Base-by-base conservation (phyloP, 768 basidiomycete genomes). In the Boletus subparvulus region DNA sequence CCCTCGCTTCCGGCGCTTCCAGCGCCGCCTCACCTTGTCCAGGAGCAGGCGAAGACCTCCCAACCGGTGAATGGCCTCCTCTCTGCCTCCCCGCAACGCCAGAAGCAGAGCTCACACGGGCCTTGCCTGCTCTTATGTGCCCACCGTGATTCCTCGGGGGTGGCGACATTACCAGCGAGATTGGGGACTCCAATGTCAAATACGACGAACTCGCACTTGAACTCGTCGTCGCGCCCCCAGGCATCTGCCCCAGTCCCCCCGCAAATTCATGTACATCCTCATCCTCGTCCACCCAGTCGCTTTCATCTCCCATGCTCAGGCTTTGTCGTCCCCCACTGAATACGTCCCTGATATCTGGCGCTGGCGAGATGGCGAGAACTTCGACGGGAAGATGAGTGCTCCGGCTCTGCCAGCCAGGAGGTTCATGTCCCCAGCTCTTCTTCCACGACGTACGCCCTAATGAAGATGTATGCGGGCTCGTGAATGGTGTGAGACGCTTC, bases 271-370 rank as follows among this genome's bases (percentile, higher is more conserved):
- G 74, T 19, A 73, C 72, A 62, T 92, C 89, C 8, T 92, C 91
- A 41, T 94, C 91, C 63, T 92, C 89, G 63, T 93, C 92, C 14
- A 91, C 87, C 91, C 91, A 93, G 60, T 92, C 90, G 45, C 86
- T 87, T 63, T 93, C 91, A 64, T 92, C 92, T 9, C 88, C 87
- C 49, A 80, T 69, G 62, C 64, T 82, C 42, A 82, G 60, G 40
- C 86, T 81, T 58, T 78, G 80, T 58, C 87, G 69, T 17, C 87
- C 84, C 4, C 30, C 64, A 37, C 87, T 84, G 58, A 94, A 92
- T 28, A 94, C 91, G 61, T 94, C 91, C 39, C 91, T 79, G 28
- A 94, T 80, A 61, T 77, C 65, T 36, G 63, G 58, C 49, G 62
- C 73, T 26, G 86, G 80, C 1, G 82, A 87, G 45, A 92, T 81